Conservation (phyloP, 2,329 filamentous ascomycete species). For the Fusarium musae region DNA sequence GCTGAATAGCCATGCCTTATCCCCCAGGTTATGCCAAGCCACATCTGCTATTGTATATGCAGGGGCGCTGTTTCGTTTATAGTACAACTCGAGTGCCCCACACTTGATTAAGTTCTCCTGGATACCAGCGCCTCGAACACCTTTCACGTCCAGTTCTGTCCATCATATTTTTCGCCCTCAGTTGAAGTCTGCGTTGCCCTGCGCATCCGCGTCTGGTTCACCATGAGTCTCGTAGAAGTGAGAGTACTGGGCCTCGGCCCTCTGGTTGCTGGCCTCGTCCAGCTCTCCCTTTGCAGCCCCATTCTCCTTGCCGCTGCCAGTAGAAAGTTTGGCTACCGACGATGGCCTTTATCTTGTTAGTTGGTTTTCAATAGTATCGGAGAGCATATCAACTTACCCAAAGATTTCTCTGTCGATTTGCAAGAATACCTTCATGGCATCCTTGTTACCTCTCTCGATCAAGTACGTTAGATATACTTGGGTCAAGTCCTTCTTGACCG, state of each 20-base stretch:
- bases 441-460: conserved; percentile 82
- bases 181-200: conserved; percentile 64
- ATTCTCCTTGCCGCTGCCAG: conserved; percentile 58
- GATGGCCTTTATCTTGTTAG: conserved; percentile 53
- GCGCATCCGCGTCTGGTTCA: conserved; percentile 58
- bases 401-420: conserved; percentile 86
- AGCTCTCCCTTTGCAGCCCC: conserved; percentile 56
- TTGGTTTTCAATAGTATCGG: neutral
- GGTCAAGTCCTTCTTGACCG: conserved; percentile 78
- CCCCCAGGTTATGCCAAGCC: conserved; percentile 29
- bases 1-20: conserved; percentile 1
- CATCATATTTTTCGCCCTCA: conserved; percentile 37
- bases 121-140: conserved; percentile 12
- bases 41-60: conserved; percentile 8
- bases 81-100: conserved; percentile 23
- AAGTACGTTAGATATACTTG: conserved; percentile 85
- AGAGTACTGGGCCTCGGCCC: conserved; percentile 62
- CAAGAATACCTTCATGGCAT: conserved; percentile 88
- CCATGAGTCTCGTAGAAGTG: conserved; percentile 64
- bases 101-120: conserved; percentile 26
- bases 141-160: neutral
- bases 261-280: conserved; percentile 61
- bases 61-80: conserved; percentile 28
- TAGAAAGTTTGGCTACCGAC: conserved; percentile 57
- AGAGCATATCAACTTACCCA: conserved; percentile 66